Percentiles rank a stretch among this genome's conserved stretches.
Evolutionary conservation across 306 rosid genomes (phyloP).

Genomic region (Mimosa pudica): DNA sequence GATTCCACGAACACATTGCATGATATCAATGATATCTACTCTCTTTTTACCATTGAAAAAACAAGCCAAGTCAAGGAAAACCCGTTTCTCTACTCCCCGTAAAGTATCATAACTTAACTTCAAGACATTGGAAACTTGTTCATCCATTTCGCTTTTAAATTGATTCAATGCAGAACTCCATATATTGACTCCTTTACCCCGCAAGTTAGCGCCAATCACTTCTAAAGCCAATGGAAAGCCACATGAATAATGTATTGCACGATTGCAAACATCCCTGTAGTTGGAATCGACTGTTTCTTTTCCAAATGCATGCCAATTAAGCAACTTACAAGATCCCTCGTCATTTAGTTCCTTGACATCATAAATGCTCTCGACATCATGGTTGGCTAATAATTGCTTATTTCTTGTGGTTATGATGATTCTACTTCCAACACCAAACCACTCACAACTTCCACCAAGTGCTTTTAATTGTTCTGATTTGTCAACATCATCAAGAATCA

Average conservation of each 20-base stretch:
- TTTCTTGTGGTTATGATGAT: constrained; percentile 2
- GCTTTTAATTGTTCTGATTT: neutral
- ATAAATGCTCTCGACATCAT: neutral
- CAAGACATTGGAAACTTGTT: neutral
- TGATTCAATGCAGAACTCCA: neutral
- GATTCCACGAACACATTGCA: neutral
- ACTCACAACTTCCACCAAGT: neutral
- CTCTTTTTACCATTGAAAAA: constrained; percentile 3
- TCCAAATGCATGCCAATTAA: constrained; percentile 12
- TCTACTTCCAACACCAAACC: constrained; percentile 25
- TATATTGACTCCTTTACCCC: neutral
- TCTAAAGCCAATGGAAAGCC: constrained; percentile 9
- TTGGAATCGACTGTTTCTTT: neutral
- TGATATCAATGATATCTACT: neutral
- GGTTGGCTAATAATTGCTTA: neutral
- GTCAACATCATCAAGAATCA: constrained; percentile 29
- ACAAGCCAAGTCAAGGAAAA: constrained; percentile 22
- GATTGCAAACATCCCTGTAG: neutral
- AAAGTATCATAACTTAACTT: constrained; percentile 12
- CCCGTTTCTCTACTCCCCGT: neutral
- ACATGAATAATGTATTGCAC: neutral
- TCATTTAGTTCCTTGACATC: neutral
- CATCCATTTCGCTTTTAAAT: neutral
- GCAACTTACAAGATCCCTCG: neutral
- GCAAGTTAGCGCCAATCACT: neutral